Conservation (phyloP, 768 basidiomycete species). For the Auricularia heimuer region DNA sequence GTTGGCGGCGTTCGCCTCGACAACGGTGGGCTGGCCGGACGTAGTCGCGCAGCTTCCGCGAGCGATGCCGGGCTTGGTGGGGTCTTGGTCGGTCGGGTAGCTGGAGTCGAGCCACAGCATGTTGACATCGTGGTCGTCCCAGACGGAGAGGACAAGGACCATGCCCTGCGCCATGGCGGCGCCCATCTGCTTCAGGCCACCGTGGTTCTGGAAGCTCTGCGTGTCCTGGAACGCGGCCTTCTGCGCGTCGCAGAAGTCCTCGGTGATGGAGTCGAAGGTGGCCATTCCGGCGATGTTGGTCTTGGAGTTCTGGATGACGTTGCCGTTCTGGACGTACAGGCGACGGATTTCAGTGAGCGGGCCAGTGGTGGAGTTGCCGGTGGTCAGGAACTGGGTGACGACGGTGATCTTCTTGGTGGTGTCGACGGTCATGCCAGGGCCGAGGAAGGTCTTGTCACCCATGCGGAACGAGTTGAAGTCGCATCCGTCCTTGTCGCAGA, state of each 20-base stretch:
- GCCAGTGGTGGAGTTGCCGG: constrained; percentile 34
- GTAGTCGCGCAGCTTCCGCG: constrained; percentile 42
- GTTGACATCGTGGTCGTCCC: constrained; percentile 45
- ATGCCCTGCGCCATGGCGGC: constrained; percentile 31
- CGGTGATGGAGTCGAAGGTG: constrained; percentile 38
- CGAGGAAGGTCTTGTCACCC: constrained; percentile 39
- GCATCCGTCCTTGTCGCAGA: constrained; percentile 47
- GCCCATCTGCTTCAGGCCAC: constrained; percentile 30
- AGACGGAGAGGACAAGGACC: constrained; percentile 40
- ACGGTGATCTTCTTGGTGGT: constrained; percentile 43
- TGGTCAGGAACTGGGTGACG: constrained; percentile 48
- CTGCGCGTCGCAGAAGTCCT: constrained; percentile 35
- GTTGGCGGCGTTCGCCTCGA: constrained; percentile 30
- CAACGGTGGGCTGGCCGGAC: constrained; percentile 35
- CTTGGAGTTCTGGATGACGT: constrained; percentile 41
- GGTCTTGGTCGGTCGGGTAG: constrained; percentile 30
- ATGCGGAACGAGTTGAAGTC: constrained; percentile 55
- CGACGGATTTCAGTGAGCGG: constrained; percentile 44
- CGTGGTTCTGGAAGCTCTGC: constrained; percentile 31
- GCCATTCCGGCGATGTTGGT: constrained; percentile 35
- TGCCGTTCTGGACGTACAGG: constrained; percentile 43
- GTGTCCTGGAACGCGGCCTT: constrained; percentile 37
- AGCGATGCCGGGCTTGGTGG: constrained; percentile 30
- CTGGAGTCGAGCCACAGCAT: constrained; percentile 50
- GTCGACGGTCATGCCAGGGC: constrained; percentile 39